Conservation (phyloP, 257 asterid genomes). For the Solanum chmielewskii region DNA sequence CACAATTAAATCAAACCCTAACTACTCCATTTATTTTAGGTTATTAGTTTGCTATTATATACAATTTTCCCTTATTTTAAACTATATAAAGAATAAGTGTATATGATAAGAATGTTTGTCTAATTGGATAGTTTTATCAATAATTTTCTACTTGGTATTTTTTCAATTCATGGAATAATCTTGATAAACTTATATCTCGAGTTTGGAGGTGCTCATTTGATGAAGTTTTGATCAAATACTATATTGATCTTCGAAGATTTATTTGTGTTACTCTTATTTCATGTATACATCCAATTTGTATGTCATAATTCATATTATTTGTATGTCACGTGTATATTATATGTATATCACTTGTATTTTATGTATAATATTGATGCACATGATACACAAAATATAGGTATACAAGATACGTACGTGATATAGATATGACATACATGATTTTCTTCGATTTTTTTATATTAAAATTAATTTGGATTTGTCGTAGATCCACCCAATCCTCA, state of each 20-base stretch:
- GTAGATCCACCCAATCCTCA: background rate
- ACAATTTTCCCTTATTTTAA: no score
- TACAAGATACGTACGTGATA: background rate
- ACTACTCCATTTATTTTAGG: no score
- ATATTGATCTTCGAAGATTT: no score
- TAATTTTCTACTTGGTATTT: no score
- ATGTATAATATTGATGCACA: background rate
- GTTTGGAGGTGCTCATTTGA: background rate
- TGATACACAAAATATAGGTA: background rate
- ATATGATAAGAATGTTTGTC: no score
- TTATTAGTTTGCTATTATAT: no score
- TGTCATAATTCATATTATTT: no score
- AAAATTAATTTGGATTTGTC: no score
- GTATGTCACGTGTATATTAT: background rate
- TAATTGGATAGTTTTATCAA: no score
- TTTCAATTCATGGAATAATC: background rate
- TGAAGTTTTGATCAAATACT: background rate
- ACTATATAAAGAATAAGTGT: background rate
- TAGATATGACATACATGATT: background rate
- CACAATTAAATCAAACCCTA: no score
- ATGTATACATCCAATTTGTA: no score
- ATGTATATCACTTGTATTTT: background rate
- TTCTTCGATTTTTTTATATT: background rate
- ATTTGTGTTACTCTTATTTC: background rate
- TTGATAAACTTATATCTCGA: background rate